Base-by-base conservation (phyloP, 2,329 filamentous ascomycete species). In the Dryadomyces sulphureus region DNA sequence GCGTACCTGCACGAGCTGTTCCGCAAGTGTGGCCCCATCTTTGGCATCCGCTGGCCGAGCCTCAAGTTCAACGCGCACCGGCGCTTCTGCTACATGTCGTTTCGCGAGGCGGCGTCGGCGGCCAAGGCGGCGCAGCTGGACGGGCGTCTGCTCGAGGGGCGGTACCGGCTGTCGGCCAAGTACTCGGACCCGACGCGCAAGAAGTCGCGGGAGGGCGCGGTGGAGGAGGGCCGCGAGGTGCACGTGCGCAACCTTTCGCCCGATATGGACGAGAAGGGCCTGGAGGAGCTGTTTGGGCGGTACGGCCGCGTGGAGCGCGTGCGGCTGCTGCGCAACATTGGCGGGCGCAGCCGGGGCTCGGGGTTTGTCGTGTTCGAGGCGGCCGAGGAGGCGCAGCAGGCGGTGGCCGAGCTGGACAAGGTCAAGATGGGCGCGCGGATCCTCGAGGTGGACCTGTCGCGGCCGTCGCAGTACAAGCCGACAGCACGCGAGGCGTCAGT, bases 11-110 rank as follows among this genome's bases (percentile, higher is more conserved):
- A 75, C 36, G 62, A 75, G 32, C 63, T 90, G 3, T 90, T 90
- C 62, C 70, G 73, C 49, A 69, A 76, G 48, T 90, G 81, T 56
- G 92, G 92, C 38, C 78, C 90, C 38, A 80, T 98, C 46, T 70
- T 94, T 46, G 85, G 81, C 56, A 73, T 96, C 45, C 81, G 92
- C 20, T 92, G 92, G 65, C 92, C 92, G 2, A 94, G 87, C 47
- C 74, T 98, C 44, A 93, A 93, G 60, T 88, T 75, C 61, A 90
- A 95, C 56, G 81, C 82, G 2, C 81, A 85, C 54, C 84, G 92
- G 27, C 82, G 92, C 21, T 98, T 98, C 65, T 95, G 89, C 66
- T 98, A 98, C 61, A 72, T 95, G 7, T 86, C 93, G n/a, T 95
- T 95, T 59, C 73, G 79, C 41, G 77, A 78, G 27, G 63, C 73